A percentile compares a stretch with the other conserved stretches of the same genome.
These are phyloP conservation scores for Candida sp. DNA, from an alignment of 1,139 yeast species.

Conservation along the genomic window DNA sequence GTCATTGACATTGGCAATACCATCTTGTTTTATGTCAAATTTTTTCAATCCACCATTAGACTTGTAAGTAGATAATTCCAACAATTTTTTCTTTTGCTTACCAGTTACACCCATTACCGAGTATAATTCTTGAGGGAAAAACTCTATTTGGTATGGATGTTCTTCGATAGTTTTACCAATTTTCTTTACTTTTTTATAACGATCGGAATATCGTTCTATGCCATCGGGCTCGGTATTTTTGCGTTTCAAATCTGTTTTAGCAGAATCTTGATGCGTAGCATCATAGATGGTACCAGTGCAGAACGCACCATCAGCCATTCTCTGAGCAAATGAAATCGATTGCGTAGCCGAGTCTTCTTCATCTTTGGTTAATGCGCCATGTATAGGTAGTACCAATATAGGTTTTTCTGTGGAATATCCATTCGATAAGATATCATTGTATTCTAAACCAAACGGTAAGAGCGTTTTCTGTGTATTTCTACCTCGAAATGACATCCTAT, in stretches of 20 bases:
- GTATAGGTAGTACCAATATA: constrained; percentile 58
- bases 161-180: constrained; percentile 79
- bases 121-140: constrained; percentile 81
- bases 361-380: constrained; percentile 51
- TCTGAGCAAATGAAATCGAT: constrained; percentile 53
- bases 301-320: constrained; percentile 73
- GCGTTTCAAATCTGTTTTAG: constrained; percentile 3
- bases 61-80: constrained; percentile 48
- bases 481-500: constrained; percentile 22
- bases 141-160: constrained; percentile 69
- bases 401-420: constrained; percentile 33
- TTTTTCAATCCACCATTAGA: constrained; percentile 44
- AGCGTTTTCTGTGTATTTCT: constrained; percentile 25
- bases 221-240: constrained; percentile 44
- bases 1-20: constrained; percentile 12
- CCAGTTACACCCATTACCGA: constrained; percentile 68
- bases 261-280: constrained; percentile 8
- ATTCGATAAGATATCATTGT: constrained; percentile 48
- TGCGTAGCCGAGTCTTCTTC: constrained; percentile 68
- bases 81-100: constrained; percentile 49
- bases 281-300: constrained; percentile 56
- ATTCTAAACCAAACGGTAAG: constrained; percentile 69
- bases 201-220: constrained; percentile 71
- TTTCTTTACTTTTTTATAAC: constrained; percentile 66
- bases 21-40: constrained; percentile 16